These are phyloP conservation scores for Oleoguttula mirabilis DNA, from an alignment of 495 filamentous ascomycete species.

Conservation along the genomic window DNA sequence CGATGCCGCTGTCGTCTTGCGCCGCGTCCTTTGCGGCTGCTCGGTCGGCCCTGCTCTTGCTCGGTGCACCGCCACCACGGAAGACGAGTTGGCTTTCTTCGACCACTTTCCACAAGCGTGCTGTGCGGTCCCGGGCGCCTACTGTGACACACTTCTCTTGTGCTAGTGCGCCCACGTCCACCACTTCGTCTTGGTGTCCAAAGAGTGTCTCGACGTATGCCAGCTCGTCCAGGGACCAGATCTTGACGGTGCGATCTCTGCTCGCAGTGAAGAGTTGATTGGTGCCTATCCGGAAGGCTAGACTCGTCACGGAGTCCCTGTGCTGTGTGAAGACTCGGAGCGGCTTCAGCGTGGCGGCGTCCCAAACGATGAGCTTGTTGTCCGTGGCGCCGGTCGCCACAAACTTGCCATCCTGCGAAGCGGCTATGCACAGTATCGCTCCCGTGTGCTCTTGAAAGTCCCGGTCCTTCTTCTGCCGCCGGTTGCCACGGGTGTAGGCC, in stretches of 20 bases:
- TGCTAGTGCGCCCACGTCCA: conserved; percentile 67
- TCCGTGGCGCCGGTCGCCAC: conserved; percentile 83
- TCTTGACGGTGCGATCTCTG: conserved; percentile 78
- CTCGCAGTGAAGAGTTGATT: conserved; percentile 85
- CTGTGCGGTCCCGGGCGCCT: conserved; percentile 80
- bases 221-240: conserved; percentile 71
- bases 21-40: conserved; percentile 4
- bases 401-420: conserved; percentile 77
- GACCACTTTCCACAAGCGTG: conserved; percentile 91
- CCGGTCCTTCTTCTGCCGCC: conserved; percentile 47
- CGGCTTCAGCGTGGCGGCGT: conserved; percentile 60
- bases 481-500: conserved; percentile 50
- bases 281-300: conserved; percentile 77
- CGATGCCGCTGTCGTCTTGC: conserved; percentile 6
- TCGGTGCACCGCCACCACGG: conserved; percentile 56
- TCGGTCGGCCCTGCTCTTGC: conserved; percentile 25
- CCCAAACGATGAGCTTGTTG: conserved; percentile 73
- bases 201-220: conserved; percentile 93
- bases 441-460: conserved; percentile 62
- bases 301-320: conserved; percentile 68
- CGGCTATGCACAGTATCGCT: conserved; percentile 68
- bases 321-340: conserved; percentile 82
- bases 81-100: conserved; percentile 94
- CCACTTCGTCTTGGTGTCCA: conserved; percentile 84
- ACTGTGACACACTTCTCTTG: conserved; percentile 78